A percentile compares a stretch with the other conserved stretches of the same genome.
These are phyloP conservation scores for Russula virescens DNA, from an alignment of 768 basidiomycete genomes.

Conservation along the genomic window DNA sequence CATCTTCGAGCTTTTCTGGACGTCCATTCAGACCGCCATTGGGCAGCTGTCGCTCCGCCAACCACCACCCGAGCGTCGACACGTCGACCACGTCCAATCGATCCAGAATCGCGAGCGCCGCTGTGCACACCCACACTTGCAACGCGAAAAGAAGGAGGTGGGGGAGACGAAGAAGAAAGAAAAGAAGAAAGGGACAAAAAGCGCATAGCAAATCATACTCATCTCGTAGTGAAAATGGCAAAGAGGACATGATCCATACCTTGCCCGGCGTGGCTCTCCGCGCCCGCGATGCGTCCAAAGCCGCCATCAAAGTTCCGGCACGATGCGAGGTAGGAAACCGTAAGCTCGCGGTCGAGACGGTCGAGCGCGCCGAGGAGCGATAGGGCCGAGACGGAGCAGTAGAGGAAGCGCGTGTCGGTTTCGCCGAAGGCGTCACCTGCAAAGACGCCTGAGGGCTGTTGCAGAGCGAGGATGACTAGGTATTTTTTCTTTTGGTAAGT, in stretches of 20 bases:
- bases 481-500: neutral
- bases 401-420: conserved; percentile 84
- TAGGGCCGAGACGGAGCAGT: conserved; percentile 78
- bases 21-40: conserved; percentile 93
- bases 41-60: conserved; percentile 87
- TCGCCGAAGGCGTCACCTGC: conserved; percentile 92
- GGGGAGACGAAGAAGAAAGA: no score
- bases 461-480: conserved; percentile 76
- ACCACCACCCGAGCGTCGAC: conserved; percentile 87
- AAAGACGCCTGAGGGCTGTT: conserved; percentile 83
- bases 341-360: conserved; percentile 58
- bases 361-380: conserved; percentile 75
- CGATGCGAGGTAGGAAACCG: conserved; percentile 61
- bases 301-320: conserved; percentile 97
- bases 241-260: conserved; percentile 52
- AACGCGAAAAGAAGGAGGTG: no score
- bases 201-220: neutral
- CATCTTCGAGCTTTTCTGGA: conserved; percentile 97
- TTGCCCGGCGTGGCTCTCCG: conserved; percentile 90
- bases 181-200: no score
- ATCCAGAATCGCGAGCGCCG: conserved; percentile 82
- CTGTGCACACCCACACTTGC: conserved; percentile 85
- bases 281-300: conserved; percentile 77
- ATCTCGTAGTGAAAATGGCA: no score
- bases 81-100: conserved; percentile 71